Evolutionary conservation across 371 early-diverging fungal species (phyloP).

Genomic region (Rhizopus stolonifer): DNA sequence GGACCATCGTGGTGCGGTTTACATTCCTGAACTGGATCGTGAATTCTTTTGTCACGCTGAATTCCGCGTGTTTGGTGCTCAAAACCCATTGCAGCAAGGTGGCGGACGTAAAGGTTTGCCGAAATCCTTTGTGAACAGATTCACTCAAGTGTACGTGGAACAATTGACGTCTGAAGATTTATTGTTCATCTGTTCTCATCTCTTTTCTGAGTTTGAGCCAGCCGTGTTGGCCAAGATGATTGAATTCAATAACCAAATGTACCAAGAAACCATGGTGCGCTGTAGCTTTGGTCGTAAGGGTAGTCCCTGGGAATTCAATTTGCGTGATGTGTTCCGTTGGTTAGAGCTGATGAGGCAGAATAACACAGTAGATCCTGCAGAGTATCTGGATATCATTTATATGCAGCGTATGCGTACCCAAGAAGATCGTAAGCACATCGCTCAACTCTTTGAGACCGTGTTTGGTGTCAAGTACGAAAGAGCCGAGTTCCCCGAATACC

Average conservation of each 20-base stretch:
- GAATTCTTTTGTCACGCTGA: conserved; percentile 78
- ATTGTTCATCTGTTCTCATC: conserved; percentile 67
- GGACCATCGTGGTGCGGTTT: conserved; percentile 97
- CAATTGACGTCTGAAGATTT: conserved; percentile 79
- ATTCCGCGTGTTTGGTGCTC: conserved; percentile 98
- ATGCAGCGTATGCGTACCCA: conserved; percentile 86
- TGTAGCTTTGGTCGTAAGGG: conserved; percentile 83
- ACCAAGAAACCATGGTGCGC: conserved; percentile 78
- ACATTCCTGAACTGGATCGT: conserved; percentile 92
- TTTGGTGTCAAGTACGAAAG: conserved; percentile 57
- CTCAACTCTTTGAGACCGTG: conserved; percentile 62
- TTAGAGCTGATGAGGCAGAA: conserved; percentile 73
- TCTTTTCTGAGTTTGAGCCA: conserved; percentile 64
- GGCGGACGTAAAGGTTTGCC: conserved; percentile 99
- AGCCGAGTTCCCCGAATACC: conserved; percentile 42
- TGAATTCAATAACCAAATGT: conserved; percentile 85
- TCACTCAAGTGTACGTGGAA: conserved; percentile 94
- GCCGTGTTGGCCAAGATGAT: conserved; percentile 70
- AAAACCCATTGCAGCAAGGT: conserved; percentile 96
- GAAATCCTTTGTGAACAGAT: conserved; percentile 97
- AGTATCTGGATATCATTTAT: conserved; percentile 80
- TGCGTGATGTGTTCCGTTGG: conserved; percentile 96
- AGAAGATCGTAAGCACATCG: conserved; percentile 73
- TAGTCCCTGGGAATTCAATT: conserved; percentile 98
- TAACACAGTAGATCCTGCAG: conserved; percentile 58